Evolutionary conservation across 2,329 filamentous ascomycete species (phyloP).

Genomic region (Colletotrichum sp.): DNA sequence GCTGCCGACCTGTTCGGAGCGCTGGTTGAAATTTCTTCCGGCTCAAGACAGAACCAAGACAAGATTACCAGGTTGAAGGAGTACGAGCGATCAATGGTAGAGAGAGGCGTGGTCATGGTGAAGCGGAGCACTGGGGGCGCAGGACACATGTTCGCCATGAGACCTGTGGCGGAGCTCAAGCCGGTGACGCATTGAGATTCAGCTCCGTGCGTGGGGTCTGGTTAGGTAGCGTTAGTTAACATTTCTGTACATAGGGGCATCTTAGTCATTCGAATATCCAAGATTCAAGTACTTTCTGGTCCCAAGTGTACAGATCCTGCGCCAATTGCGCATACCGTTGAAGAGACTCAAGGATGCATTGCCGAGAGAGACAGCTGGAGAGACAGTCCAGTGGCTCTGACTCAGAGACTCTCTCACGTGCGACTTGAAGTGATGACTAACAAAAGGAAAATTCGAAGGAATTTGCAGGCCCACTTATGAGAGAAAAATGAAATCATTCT

Average conservation of each 20-base stretch:
- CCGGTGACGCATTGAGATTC: background rate
- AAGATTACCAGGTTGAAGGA: background rate
- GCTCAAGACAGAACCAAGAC: background rate
- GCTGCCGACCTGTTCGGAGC: background rate
- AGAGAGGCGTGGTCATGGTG: background rate
- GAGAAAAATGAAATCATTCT: background rate
- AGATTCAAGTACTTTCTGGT: background rate
- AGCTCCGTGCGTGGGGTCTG: background rate
- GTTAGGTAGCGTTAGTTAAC: background rate
- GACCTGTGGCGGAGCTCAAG: background rate
- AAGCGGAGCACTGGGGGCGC: background rate
- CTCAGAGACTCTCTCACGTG: background rate
- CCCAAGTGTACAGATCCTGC: background rate
- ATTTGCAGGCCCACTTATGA: background rate
- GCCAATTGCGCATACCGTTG: background rate
- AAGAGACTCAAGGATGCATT: background rate
- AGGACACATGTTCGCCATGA: slow-evolving; percentile 8
- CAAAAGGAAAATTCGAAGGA: background rate
- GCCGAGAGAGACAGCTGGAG: background rate
- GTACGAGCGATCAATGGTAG: background rate
- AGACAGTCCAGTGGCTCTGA: background rate
- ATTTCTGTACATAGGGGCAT: background rate
- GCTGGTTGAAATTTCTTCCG: background rate
- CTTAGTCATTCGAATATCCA: background rate
- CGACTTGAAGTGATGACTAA: background rate